phyloP scores from a whole-genome alignment of 2,329 filamentous ascomycete species.

The Trichoderma sp. region DNA sequence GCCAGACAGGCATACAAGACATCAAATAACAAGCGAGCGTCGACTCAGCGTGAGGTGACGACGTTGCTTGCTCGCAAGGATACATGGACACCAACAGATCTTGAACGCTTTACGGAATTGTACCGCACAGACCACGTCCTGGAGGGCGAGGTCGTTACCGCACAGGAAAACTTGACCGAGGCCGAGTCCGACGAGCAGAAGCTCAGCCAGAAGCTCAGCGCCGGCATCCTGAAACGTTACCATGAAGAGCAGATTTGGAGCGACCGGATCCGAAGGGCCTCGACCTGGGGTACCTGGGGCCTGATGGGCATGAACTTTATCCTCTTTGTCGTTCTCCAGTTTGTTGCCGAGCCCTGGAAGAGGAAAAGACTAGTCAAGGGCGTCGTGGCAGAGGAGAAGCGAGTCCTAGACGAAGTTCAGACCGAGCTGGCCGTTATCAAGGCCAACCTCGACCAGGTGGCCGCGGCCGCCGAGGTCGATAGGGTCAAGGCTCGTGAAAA shows the following conservation, averaged over 20 bases:
- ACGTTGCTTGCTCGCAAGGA: conserved; percentile 92
- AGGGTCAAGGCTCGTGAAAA: neutral
- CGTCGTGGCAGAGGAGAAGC: conserved; percentile 77
- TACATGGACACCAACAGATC: conserved; percentile 80
- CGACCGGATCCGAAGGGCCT: conserved; percentile 93
- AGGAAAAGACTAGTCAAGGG: conserved; percentile 77
- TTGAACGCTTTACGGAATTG: conserved; percentile 91
- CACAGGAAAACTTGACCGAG: conserved; percentile 69
- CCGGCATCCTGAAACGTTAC: conserved; percentile 84
- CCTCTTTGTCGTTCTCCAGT: conserved; percentile 81
- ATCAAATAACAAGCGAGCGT: conserved; percentile 80
- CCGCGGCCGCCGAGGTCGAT: conserved; percentile 23
- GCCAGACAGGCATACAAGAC: conserved; percentile 77
- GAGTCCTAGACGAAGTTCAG: conserved; percentile 51
- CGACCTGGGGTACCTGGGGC: conserved; percentile 98
- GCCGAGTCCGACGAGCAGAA: conserved; percentile 81
- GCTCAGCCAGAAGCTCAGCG: conserved; percentile 72
- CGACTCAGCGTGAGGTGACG: conserved; percentile 93
- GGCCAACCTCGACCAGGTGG: conserved; percentile 32
- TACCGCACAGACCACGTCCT: conserved; percentile 93
- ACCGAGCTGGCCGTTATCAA: conserved; percentile 42
- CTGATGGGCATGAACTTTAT: conserved; percentile 96
- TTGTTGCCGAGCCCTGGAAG: conserved; percentile 92
- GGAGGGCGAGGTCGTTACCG: conserved; percentile 76
- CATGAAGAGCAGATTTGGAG: conserved; percentile 99